A percentile compares a stretch with the other conserved stretches of the same genome.
phyloP scores from a whole-genome alignment of 2,329 filamentous ascomycete genomes.

The Clonostachys byssicola region DNA sequence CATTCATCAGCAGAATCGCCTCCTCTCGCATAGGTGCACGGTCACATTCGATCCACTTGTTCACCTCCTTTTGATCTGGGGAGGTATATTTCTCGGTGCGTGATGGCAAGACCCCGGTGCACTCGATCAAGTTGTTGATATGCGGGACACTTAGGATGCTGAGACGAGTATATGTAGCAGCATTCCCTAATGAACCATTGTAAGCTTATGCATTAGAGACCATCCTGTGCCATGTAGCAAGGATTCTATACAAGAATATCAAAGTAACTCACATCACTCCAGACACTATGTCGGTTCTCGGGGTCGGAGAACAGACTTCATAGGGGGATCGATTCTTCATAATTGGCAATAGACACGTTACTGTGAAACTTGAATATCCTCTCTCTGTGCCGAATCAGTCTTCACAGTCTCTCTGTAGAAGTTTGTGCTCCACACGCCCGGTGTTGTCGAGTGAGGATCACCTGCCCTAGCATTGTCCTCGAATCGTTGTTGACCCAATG shows the following conservation, averaged over 20 bases:
- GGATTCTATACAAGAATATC: too few species aligned
- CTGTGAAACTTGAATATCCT: conserved; percentile 31
- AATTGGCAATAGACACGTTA: conserved; percentile 28
- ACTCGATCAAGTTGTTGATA: conserved; percentile 48
- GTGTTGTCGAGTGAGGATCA: conserved; percentile 43
- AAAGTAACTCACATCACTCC: background rate
- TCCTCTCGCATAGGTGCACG: background rate
- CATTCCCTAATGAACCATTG: conserved; percentile 30
- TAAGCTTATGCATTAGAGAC: too few species aligned
- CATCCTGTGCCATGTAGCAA: too few species aligned
- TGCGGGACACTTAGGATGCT: conserved; percentile 49
- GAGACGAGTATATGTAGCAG: conserved; percentile 44
- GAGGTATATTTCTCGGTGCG: background rate
- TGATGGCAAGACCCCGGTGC: conserved; percentile 40
- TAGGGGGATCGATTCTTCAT: background rate
- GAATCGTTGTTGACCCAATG: conserved; percentile 39
- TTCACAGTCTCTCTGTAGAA: conserved; percentile 36
- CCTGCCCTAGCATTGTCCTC: conserved; percentile 30
- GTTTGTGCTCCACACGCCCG: conserved; percentile 42
- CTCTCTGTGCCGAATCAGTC: conserved; percentile 15
- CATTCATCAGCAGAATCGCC: background rate
- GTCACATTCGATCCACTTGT: background rate
- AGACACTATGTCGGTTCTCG: background rate
- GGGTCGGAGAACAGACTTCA: background rate
- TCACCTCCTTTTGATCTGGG: background rate